Evolutionary conservation across 805 yeast genomes (phyloP).

Genomic region (Nakazawaea ernobii): DNA sequence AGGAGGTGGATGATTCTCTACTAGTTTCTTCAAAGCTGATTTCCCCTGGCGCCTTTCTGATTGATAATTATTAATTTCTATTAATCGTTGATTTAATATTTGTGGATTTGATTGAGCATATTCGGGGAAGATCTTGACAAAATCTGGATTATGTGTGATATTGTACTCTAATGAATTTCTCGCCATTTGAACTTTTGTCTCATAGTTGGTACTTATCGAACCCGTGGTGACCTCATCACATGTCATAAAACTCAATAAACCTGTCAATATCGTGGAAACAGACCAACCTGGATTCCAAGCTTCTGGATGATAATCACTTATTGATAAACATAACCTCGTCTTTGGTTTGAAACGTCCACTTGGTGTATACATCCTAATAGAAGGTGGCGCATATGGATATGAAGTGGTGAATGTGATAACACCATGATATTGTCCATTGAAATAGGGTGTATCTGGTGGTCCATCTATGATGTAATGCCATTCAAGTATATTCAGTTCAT

Average conservation of each 20-base stretch:
- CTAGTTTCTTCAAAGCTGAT: neutral
- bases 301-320: constrained; percentile 93
- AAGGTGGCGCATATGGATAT: constrained; percentile 89
- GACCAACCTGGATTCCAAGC: constrained; percentile 97
- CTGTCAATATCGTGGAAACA: constrained; percentile 81
- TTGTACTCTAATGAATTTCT: constrained; percentile 56
- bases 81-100: neutral
- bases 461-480: constrained; percentile 95
- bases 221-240: constrained; percentile 84
- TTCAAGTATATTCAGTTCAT: constrained; percentile 79
- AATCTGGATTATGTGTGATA: constrained; percentile 47
- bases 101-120: constrained; percentile 37
- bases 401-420: constrained; percentile 76
- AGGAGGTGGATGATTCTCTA: neutral
- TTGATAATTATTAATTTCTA: constrained; percentile 5
- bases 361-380: constrained; percentile 85
- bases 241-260: constrained; percentile 88
- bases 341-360: constrained; percentile 82
- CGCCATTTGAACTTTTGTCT: constrained; percentile 53
- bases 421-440: constrained; percentile 86
- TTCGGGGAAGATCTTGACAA: constrained; percentile 66
- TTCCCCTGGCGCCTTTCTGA: neutral
- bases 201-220: constrained; percentile 59
- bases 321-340: constrained; percentile 79
- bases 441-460: constrained; percentile 85